phyloP scores from a whole-genome alignment of 768 basidiomycete species.

The Hypholoma sublateritium region DNA sequence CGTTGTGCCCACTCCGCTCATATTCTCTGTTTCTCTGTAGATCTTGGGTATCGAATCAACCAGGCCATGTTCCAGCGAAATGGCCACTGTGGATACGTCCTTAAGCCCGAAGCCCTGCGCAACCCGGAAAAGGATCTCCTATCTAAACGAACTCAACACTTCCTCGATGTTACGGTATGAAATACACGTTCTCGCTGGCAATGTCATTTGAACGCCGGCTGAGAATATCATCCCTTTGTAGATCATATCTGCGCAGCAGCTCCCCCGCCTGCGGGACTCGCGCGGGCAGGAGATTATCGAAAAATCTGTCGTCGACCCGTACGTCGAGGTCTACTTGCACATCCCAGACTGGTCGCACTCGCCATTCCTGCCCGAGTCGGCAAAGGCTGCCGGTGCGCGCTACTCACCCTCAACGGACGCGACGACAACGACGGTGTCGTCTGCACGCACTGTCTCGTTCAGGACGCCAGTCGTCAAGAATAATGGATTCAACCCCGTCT shows the following conservation, averaged over 20 bases:
- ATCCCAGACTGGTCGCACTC: constrained; percentile 70
- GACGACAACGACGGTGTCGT: constrained; percentile 7
- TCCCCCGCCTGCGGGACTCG: constrained; percentile 75
- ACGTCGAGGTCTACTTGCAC: constrained; percentile 66
- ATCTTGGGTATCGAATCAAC: constrained; percentile 91
- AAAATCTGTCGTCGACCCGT: constrained; percentile 60
- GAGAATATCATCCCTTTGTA: not conserved
- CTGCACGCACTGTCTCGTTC: constrained; percentile 43
- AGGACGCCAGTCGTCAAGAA: constrained; percentile 75
- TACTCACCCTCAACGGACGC: constrained; percentile 17
- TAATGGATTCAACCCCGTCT: constrained; percentile 93
- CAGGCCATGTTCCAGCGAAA: constrained; percentile 95
- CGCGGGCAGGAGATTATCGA: constrained; percentile 64
- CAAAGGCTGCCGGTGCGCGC: constrained; percentile 12
- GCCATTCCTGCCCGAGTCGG: constrained; percentile 25
- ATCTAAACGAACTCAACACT: constrained; percentile 54
- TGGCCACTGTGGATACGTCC: constrained; percentile 86
- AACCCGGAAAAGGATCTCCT: constrained; percentile 57
- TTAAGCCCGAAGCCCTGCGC: constrained; percentile 85
- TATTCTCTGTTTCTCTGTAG: constrained; percentile 35
- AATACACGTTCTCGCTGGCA: not conserved
- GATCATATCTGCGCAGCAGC: constrained; percentile 76
- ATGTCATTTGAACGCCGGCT: not conserved
- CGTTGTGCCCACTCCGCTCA: not conserved
- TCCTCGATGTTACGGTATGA: constrained; percentile 40